A percentile compares a stretch with the other conserved stretches of the same genome.
These are phyloP conservation scores for Moringa oleifera DNA, from an alignment of 345 rosid species.

Conservation along the genomic window DNA sequence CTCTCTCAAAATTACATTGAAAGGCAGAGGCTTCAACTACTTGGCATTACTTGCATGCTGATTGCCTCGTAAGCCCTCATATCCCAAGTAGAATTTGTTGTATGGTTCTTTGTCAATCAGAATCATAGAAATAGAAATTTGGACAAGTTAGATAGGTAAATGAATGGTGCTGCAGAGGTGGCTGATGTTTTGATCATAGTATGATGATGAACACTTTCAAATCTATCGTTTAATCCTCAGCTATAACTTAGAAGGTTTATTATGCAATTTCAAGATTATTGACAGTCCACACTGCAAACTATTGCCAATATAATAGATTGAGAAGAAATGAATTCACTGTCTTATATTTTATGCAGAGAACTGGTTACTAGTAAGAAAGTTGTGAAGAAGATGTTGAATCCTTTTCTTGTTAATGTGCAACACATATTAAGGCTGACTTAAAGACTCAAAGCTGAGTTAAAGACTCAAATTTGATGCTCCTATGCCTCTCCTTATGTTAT, in stretches of 20 bases:
- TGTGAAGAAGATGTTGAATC: not conserved
- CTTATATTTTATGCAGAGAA: not conserved
- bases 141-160: no score
- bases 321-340: not conserved
- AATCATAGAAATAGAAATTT: no score
- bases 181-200: no score
- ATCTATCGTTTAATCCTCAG: no score
- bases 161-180: no score
- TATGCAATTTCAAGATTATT: no score
- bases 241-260: no score
- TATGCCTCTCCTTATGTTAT: not conserved
- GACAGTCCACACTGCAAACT: no score
- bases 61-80: conserved; percentile 75
- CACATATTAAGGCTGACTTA: not conserved
- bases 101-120: conserved; percentile 4
- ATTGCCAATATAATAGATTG: no score
- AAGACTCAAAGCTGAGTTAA: not conserved
- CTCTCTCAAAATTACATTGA: conserved; percentile 65
- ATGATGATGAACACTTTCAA: no score
- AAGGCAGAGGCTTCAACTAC: conserved; percentile 76
- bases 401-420: not conserved
- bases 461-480: not conserved
- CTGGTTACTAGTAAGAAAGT: not conserved
- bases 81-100: conserved; percentile 10
- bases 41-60: conserved; percentile 95